phyloP scores from a whole-genome alignment of 1,284 basidiomycete genomes.

The Apiotrichum montevideense region DNA sequence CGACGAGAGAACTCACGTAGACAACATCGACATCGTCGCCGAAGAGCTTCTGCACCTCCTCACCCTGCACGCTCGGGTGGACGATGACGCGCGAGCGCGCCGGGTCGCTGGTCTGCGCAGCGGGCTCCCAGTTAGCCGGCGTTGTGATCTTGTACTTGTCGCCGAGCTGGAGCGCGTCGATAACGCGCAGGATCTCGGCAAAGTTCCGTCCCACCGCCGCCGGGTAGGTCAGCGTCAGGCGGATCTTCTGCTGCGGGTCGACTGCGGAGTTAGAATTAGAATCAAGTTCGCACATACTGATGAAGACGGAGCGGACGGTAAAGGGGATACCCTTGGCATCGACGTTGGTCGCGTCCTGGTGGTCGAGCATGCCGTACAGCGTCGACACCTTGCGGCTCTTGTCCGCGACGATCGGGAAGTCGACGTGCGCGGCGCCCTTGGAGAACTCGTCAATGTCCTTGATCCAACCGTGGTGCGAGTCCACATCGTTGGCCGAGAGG shows the following conservation, averaged over 20 bases:
- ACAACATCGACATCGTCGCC: slow-evolving; percentile 50
- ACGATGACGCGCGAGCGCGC: slow-evolving; percentile 81
- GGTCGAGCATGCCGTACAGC: slow-evolving; percentile 74
- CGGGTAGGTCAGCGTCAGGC: slow-evolving; percentile 84
- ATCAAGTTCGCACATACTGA: slow-evolving; percentile 48
- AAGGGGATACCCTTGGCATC: slow-evolving; percentile 71
- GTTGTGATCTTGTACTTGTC: slow-evolving; percentile 64
- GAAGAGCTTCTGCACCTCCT: slow-evolving; percentile 71
- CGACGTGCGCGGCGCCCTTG: slow-evolving; percentile 57
- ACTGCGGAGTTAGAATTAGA: slow-evolving; percentile 40
- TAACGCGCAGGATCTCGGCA: slow-evolving; percentile 76
- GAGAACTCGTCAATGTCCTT: slow-evolving; percentile 78
- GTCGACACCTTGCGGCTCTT: slow-evolving; percentile 76
- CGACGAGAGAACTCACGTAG: slow-evolving; percentile 33
- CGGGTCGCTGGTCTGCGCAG: background rate
- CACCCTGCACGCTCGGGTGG: slow-evolving; percentile 76
- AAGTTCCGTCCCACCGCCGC: slow-evolving; percentile 60
- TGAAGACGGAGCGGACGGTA: slow-evolving; percentile 89
- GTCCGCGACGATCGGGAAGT: slow-evolving; percentile 96
- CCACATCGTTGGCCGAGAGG: slow-evolving; percentile 84
- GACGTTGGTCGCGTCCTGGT: slow-evolving; percentile 78
- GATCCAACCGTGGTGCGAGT: slow-evolving; percentile 83
- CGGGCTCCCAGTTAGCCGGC: slow-evolving; percentile 2
- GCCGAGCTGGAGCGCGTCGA: slow-evolving; percentile 85
- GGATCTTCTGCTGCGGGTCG: slow-evolving; percentile 82